Evolutionary conservation across 139 green algal genomes (phyloP).

Genomic region (Helicosporidium sp.): DNA sequence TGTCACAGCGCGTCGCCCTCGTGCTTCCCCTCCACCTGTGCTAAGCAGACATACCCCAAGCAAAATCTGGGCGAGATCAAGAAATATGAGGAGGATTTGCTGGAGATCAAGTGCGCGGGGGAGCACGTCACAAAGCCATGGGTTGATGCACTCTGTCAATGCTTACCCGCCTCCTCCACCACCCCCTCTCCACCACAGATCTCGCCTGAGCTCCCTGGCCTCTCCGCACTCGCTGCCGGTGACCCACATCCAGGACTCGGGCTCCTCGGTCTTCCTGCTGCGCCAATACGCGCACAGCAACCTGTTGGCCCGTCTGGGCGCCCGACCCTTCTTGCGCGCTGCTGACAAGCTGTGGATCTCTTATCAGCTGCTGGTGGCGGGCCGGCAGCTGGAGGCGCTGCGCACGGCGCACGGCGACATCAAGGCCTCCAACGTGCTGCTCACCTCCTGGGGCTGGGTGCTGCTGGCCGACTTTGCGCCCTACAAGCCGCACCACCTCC

Average conservation of each 20-base stretch:
- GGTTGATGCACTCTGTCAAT: no score
- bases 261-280: conserved; percentile 32
- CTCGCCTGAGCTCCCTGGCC: not conserved
- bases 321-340: conserved; percentile 72
- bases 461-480: conserved; percentile 78
- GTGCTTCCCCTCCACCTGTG: no score
- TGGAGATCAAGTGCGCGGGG: no score
- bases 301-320: conserved; percentile 72
- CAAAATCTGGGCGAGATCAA: no score
- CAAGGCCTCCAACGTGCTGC: conserved; percentile 78
- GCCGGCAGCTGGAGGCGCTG: conserved; percentile 46
- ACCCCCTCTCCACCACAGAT: not conserved
- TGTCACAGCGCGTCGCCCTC: no score
- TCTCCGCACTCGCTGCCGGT: conserved; percentile 51
- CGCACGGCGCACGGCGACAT: conserved; percentile 85
- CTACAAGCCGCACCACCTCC: conserved; percentile 78
- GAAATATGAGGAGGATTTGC: no score
- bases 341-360: conserved; percentile 86
- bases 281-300: conserved; percentile 67
- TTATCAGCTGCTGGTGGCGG: conserved; percentile 71
- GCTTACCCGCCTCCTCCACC: no score
- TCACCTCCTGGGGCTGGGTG: conserved; percentile 83
- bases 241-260: conserved; percentile 18
- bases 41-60: no score
- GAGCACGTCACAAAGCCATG: no score